phyloP scores from a whole-genome alignment of 2,329 filamentous ascomycete species.

The Gyromitra esculenta region DNA sequence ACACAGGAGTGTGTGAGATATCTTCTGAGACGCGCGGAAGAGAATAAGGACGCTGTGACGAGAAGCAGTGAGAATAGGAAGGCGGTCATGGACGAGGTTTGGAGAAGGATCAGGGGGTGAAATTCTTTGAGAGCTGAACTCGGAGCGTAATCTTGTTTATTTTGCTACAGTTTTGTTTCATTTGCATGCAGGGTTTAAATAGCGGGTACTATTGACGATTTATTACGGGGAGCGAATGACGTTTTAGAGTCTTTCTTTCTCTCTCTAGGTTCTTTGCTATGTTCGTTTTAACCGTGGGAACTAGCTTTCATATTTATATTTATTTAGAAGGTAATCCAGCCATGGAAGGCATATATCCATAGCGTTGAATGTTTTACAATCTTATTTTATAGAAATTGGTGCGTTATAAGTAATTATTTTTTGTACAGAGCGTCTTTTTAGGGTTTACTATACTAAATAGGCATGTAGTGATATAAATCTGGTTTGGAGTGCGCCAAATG shows the following conservation, averaged over 20 bases:
- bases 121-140: slow-evolving; percentile 9
- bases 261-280: background rate
- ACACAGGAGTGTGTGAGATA: slow-evolving; percentile 86
- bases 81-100: slow-evolving; percentile 71
- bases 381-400: background rate
- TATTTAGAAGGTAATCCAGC: background rate
- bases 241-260: background rate
- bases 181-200: background rate
- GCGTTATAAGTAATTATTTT: background rate
- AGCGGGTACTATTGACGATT: background rate
- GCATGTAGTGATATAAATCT: too few relatives aligned
- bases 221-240: background rate
- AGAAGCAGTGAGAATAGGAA: slow-evolving; percentile 71
- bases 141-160: background rate
- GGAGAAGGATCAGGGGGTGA: slow-evolving; percentile 65
- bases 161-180: background rate
- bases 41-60: slow-evolving; percentile 77
- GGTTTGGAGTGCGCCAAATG: too few relatives aligned
- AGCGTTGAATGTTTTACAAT: background rate
- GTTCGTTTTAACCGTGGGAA: background rate
- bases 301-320: background rate
- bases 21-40: slow-evolving; percentile 73
- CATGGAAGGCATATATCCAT: background rate
- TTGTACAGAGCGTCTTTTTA: background rate
- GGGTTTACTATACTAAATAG: background rate